These are phyloP conservation scores for Postia placenta DNA, from an alignment of 768 basidiomycete species.

Conservation along the genomic window DNA sequence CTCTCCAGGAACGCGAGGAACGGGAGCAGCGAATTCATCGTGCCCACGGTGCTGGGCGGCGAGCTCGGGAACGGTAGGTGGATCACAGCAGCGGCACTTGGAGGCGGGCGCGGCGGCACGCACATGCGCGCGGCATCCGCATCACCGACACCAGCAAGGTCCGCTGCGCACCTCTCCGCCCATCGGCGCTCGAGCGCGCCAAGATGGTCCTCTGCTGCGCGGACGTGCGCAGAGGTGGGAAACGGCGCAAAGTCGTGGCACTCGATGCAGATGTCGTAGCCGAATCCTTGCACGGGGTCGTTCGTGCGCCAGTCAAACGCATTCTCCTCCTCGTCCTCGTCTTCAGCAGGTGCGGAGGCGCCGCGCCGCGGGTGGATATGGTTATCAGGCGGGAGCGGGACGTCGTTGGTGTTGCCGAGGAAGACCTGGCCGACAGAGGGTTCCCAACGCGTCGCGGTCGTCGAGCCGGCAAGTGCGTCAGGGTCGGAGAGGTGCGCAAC, in stretches of 20 bases:
- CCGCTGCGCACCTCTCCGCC: conserved; percentile 37
- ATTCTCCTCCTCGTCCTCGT: conserved; percentile 19
- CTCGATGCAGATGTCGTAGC: conserved; percentile 85
- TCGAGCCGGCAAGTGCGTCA: conserved; percentile 22
- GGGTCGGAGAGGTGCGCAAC: conserved; percentile 2
- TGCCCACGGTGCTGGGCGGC: conserved; percentile 45
- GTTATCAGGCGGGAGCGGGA: conserved; percentile 34
- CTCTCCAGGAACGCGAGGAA: conserved; percentile 65
- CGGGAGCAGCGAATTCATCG: conserved; percentile 54
- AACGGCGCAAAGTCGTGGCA: conserved; percentile 79
- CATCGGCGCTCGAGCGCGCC: conserved; percentile 60
- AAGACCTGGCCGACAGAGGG: conserved; percentile 63
- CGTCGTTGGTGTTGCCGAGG: conserved; percentile 80
- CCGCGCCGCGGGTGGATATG: conserved; percentile 11
- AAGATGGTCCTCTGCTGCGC: conserved; percentile 74
- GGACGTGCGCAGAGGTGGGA: conserved; percentile 58
- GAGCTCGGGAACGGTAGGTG: conserved; percentile 74
- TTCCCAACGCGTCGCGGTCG: conserved; percentile 43
- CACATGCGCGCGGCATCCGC: conserved; percentile 11
- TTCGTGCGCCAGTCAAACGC: conserved; percentile 33
- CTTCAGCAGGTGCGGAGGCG: background rate
- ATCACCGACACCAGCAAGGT: conserved; percentile 10
- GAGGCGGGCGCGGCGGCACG: conserved; percentile 59
- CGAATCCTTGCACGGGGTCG: conserved; percentile 46
- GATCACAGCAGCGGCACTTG: conserved; percentile 64